A percentile compares a stretch with the other conserved stretches of the same genome.
phyloP scores from a whole-genome alignment of 2,329 filamentous ascomycete species.

The Penicillium brevicompactum region DNA sequence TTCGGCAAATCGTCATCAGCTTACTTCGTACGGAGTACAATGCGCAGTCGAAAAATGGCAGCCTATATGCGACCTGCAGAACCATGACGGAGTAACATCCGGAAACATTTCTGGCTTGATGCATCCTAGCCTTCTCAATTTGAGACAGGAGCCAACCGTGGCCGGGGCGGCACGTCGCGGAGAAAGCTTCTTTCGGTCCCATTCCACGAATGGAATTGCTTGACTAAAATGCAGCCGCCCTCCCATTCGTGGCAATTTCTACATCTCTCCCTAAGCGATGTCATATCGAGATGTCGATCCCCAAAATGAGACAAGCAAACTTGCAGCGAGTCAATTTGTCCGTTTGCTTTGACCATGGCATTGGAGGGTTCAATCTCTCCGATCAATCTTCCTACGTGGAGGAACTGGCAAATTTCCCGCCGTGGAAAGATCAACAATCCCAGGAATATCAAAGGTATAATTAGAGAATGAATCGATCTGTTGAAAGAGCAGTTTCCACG shows the following conservation, averaged over 20 bases:
- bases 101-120: too few species aligned
- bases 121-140: too few species aligned
- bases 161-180: not conserved
- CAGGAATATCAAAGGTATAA: not conserved
- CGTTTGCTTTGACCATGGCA: not conserved
- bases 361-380: not conserved
- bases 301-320: not conserved
- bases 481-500: not conserved
- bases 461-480: not conserved
- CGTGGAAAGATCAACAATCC: not conserved
- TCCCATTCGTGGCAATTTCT: not conserved
- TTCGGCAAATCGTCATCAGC: not conserved
- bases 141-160: too few species aligned
- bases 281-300: not conserved
- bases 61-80: too few species aligned
- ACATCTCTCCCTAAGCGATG: not conserved
- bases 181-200: not conserved
- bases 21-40: too few species aligned
- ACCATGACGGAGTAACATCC: too few species aligned
- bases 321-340: not conserved
- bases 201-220: not conserved
- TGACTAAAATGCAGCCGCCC: not conserved
- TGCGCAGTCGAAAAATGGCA: too few species aligned
- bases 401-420: not conserved
- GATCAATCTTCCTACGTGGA: not conserved